Conservation (phyloP, 495 filamentous ascomycete genomes). For the Neurospora discreta region DNA sequence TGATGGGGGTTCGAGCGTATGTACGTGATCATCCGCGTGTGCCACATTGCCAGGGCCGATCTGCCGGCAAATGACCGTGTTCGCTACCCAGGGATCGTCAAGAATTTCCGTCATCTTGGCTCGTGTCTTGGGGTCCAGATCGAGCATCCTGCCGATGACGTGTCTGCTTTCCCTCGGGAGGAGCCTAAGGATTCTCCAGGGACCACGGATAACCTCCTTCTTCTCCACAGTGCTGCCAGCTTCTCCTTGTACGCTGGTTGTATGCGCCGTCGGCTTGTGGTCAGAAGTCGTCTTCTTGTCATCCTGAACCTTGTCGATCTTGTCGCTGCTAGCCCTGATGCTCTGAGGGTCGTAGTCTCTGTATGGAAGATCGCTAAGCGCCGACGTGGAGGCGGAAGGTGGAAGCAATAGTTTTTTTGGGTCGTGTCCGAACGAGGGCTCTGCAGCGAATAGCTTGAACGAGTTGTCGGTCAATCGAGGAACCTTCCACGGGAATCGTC, state of each 20-base stretch:
- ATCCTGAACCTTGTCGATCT: background rate
- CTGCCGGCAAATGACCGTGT: slow-evolving; percentile 50
- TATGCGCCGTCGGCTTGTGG: slow-evolving; percentile 1
- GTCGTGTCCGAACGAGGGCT: slow-evolving; percentile 49
- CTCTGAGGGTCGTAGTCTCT: slow-evolving; percentile 28
- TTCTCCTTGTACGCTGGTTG: background rate
- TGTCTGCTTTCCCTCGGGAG: slow-evolving; percentile 82
- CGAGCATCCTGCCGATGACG: slow-evolving; percentile 88
- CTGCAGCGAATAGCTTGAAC: slow-evolving; percentile 79
- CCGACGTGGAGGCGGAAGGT: slow-evolving; percentile 27
- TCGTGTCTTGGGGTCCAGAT: slow-evolving; percentile 72
- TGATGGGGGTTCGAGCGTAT: slow-evolving; percentile 42
- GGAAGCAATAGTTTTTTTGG: slow-evolving; percentile 32
- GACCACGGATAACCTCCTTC: slow-evolving; percentile 78
- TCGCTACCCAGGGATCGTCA: slow-evolving; percentile 78
- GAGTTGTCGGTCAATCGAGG: slow-evolving; percentile 88
- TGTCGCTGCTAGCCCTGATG: background rate
- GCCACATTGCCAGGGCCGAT: slow-evolving; percentile 30
- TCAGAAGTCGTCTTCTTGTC: slow-evolving; percentile 7
- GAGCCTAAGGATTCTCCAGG: slow-evolving; percentile 84
- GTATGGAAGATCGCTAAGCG: slow-evolving; percentile 22
- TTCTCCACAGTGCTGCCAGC: slow-evolving; percentile 37
- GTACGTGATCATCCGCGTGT: slow-evolving; percentile 39
- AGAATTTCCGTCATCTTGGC: slow-evolving; percentile 78
- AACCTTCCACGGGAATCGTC: slow-evolving; percentile 95